A percentile compares a stretch with the other conserved stretches of the same genome.
These are phyloP conservation scores for Phytophthora tubulina DNA, from an alignment of 352 stramenopile species.

Conservation along the genomic window DNA sequence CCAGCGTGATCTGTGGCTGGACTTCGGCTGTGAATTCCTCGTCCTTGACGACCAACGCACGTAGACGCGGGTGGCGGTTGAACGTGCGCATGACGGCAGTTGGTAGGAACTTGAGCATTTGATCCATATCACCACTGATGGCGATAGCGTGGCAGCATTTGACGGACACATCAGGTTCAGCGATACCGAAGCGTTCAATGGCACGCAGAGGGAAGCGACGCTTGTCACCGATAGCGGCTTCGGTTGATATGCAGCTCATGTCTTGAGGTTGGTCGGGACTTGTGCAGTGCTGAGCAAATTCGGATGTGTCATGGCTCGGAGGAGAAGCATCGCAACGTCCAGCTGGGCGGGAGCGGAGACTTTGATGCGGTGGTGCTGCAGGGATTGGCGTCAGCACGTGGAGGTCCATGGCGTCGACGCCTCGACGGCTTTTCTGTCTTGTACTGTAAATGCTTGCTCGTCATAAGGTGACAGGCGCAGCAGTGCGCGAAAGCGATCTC, in stretches of 20 bases:
- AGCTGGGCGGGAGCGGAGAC: slow-evolving; percentile 23
- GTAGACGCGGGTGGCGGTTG: slow-evolving; percentile 71
- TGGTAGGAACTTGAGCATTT: slow-evolving; percentile 57
- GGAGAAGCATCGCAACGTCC: not conserved
- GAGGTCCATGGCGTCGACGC: slow-evolving; percentile 30
- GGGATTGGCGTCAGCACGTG: slow-evolving; percentile 34
- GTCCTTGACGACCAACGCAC: slow-evolving; percentile 44
- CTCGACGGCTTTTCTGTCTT: slow-evolving; percentile 22
- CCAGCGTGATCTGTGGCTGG: slow-evolving; percentile 44
- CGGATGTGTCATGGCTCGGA: slow-evolving; percentile 4
- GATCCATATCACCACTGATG: slow-evolving; percentile 47
- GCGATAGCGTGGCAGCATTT: slow-evolving; percentile 49
- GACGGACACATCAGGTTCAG: slow-evolving; percentile 42
- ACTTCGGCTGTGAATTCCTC: slow-evolving; percentile 54
- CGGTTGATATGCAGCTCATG: slow-evolving; percentile 38
- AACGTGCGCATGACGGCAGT: slow-evolving; percentile 61
- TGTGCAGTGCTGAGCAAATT: slow-evolving; percentile 25
- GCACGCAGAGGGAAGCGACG: slow-evolving; percentile 44
- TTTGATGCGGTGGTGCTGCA: slow-evolving; percentile 19
- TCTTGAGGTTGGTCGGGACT: not conserved
- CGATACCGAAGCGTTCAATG: slow-evolving; percentile 49
- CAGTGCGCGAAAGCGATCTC: not conserved
- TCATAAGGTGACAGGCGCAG: not conserved
- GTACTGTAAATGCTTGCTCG: not conserved
- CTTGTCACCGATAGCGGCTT: slow-evolving; percentile 20